Evolutionary conservation across 164 flowering plant genomes (phyloP).

Genomic region (Malania oleifera): DNA sequence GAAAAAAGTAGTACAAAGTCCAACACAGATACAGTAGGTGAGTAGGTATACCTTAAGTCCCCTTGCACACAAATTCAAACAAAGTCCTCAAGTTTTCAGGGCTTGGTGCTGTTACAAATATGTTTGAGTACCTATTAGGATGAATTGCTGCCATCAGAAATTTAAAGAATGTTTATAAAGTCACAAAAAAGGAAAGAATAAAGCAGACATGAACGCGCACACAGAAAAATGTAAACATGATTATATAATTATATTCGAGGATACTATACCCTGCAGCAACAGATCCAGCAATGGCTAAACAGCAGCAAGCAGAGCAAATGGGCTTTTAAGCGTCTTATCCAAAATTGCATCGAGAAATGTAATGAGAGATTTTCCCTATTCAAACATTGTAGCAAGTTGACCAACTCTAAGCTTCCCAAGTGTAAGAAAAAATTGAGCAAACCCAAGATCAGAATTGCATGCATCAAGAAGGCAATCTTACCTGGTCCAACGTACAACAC

Average conservation of each 20-base stretch:
- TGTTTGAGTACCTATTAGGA: slow-evolving; percentile 76
- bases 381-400: slow-evolving; percentile 13
- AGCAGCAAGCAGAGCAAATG: slow-evolving; percentile 86
- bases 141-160: slow-evolving; percentile 9
- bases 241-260: background rate
- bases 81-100: slow-evolving; percentile 93
- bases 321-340: slow-evolving; percentile 79
- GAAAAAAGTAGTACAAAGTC: too few species aligned
- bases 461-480: slow-evolving; percentile 15
- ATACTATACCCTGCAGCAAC: slow-evolving; percentile 84
- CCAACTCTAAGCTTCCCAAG: slow-evolving; percentile 5
- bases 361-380: slow-evolving; percentile 84
- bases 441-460: background rate
- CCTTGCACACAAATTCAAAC: slow-evolving; percentile 80
- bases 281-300: slow-evolving; percentile 93
- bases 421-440: background rate
- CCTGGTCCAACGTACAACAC: slow-evolving; percentile 96
- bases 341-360: slow-evolving; percentile 89
- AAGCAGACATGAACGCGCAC: background rate
- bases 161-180: background rate
- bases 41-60: slow-evolving; percentile 87
- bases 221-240: background rate
- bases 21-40: too few species aligned
- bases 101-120: slow-evolving; percentile 92
- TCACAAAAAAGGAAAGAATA: background rate